Evolutionary conservation across 2,329 filamentous ascomycete genomes (phyloP), one percentile per base, ranked within the genome.

Genomic region (Ceratocystis cubensis): DNA sequence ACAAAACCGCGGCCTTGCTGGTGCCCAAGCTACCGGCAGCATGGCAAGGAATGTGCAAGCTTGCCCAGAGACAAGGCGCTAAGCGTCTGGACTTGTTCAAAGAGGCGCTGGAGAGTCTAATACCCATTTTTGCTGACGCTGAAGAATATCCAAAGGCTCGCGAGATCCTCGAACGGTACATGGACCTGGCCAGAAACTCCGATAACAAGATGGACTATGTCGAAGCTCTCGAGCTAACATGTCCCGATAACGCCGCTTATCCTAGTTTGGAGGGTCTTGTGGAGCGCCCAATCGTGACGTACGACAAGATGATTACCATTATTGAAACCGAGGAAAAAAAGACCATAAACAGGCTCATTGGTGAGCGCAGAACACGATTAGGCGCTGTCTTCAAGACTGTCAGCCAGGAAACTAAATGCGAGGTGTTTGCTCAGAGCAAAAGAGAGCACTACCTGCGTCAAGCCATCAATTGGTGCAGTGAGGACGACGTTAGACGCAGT

Each of bases 271-370:
- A 96, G 77, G 93, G 92, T 5, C 84, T 91, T 2, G 79, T 97
- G 2, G 88, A 88, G 1, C 85, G 88, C 70, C 92, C 94, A 0
- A 84, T 86, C 8, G 83, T 86, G 68, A 95, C 89, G 0, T 96
- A 95, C 74, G 87, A 86, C 71, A 87, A 84, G 44, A 85, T 97
- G 65, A 89, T 90, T 15, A 87, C 94, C 71, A 88, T 96, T 22
- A 81, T 89, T 2, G 94, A 97, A 73, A 79, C 84, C 1, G 89
- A 94, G 69, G 94, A 99, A 76, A 92, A 88, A 73, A 88, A 93
- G 73, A 87, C 85, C 41, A 93, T 96, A 74, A 96, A 96, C 73
- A 89, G 84, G 3, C 84, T 96, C 67, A 95, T 99, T 70, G 91
- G 88, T 41, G 91, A 96, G 75, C 84, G 94, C 56, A 83, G 92